Base-by-base conservation (phyloP, 768 basidiomycete genomes). In the Leccinum subgranulosum region DNA sequence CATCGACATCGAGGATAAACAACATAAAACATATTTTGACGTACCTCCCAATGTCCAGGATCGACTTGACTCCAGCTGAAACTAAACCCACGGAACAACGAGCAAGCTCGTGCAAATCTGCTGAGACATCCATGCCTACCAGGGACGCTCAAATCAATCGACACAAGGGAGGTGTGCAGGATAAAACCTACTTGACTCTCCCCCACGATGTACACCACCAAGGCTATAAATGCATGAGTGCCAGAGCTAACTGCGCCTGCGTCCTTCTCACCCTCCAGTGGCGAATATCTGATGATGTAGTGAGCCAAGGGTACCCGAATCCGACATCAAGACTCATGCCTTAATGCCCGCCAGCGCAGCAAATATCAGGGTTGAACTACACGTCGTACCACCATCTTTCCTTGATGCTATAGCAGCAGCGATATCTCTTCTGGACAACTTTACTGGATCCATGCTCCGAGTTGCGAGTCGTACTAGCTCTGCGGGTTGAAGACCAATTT, bases 41-140 rank as follows among this genome's bases (percentile, higher is more conserved):
- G 54, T 54, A 84, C 89, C 83, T 81, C 57, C 89, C 89, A 58
- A 98, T 94, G 70, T 99, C 97, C 45, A 99, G 73, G 59, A 99
- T 98, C 0, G 90, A 92, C 71, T 98, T 99, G 19, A 92, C 86
- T 11, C 97, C 97, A 10, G 94, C 89, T 17, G 95, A 96, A 10
- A 98, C 85, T 34, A 99, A 80, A 3, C 89, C 94, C 47, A 98
- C 91, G 21, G 94, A 90, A 64, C 92, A 96, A 19, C 92, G 81
- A 21, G 90, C 79, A 33, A 99, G 82, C 69, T 98, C 94, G 9
- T 87, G 86, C 15, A 99, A 78, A 70, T 99, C 96, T 15, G 96
- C 94, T 15, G 96, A 98, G 28, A 99, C 77, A 66, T 99, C 96
- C 84, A 98, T 85, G 17, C 92, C 93, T 97, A 63, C 45, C n/a